Base-by-base conservation (phyloP, 2,329 filamentous ascomycete species). In the Calonectria henricotiae region DNA sequence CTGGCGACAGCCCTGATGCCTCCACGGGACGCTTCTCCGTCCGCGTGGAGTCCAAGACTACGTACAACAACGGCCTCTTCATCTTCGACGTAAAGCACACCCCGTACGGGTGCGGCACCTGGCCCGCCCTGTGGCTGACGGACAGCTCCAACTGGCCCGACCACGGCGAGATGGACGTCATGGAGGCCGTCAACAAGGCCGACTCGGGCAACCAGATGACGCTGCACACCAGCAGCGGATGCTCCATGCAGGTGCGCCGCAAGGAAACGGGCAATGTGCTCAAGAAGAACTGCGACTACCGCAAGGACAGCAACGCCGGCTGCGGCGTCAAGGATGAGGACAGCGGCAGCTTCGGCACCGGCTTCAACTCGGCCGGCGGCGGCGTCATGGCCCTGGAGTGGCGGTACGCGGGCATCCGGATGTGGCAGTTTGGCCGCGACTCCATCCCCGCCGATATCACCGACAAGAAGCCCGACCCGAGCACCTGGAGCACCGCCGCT, bases 41-140 rank as follows among this genome's bases (percentile, higher is more conserved):
- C 15, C 89, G 90, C 15, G 82, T 92, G 67, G 85, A 89, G 70
- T 92, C 90, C 41, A 90, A 89, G 76, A 83, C 80, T 51, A 87
- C 87, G 51, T 92, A 91, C 80, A 80, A 89, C 75, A 81, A 78
- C n/a, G 91, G 90, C 0, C 86, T 92, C n/a, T 92, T 92, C 81
- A 83, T 92, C 75, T 92, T 92, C 75, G 90, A 92, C 76, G 84
- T 92, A 73, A 85, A 87, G 70, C 90, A 92, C 80, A 88, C 88
- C 0, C 91, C 90, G 0, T 88, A 85, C 75, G 90, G 89, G 47
- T 92, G 90, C 76, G 89, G 86, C 4, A 89, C 87, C 25, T 93
- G 89, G 91, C 89, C 90, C 2, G 87, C 91, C 0, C 85, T 93
- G 12, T 93, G 91, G 91, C 83, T 93, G 7, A 85, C 86, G 0